Conservation (phyloP, 2,329 filamentous ascomycete species). For the Coniochaeta sp. region DNA sequence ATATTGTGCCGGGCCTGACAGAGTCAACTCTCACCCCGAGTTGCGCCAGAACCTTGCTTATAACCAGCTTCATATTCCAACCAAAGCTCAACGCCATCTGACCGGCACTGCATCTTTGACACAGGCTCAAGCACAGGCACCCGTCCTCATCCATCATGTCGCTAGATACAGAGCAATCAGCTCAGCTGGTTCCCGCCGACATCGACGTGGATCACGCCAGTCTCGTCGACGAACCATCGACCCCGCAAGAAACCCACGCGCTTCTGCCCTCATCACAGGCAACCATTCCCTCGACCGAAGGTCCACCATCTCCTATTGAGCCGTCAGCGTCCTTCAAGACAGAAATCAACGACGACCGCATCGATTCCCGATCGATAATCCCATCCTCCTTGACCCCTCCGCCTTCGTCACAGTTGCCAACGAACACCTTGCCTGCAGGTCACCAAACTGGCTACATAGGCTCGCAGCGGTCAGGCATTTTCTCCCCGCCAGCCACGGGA, state of each 20-base stretch:
- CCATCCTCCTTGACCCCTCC: slow-evolving; percentile 52
- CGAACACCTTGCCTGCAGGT: slow-evolving; percentile 16
- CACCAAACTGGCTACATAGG: slow-evolving; percentile 23
- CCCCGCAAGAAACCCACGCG: slow-evolving; percentile 20
- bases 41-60: background rate
- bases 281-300: slow-evolving; percentile 51
- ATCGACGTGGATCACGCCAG: background rate
- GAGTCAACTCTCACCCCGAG: background rate
- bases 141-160: background rate
- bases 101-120: background rate
- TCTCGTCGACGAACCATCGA: slow-evolving; percentile 22
- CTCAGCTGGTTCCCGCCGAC: background rate
- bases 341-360: slow-evolving; percentile 39
- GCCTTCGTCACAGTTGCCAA: slow-evolving; percentile 43
- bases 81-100: background rate
- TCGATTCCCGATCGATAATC: slow-evolving; percentile 35
- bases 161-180: background rate
- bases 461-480: slow-evolving; percentile 39
- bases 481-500: slow-evolving; percentile 46
- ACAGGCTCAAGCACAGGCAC: background rate
- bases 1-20: background rate
- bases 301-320: slow-evolving; percentile 44
- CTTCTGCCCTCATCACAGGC: slow-evolving; percentile 35
- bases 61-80: background rate
- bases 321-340: slow-evolving; percentile 40